Base-by-base conservation (phyloP, 225 moss, liverwort and hornwort species). In the Marchantia paleacea region DNA sequence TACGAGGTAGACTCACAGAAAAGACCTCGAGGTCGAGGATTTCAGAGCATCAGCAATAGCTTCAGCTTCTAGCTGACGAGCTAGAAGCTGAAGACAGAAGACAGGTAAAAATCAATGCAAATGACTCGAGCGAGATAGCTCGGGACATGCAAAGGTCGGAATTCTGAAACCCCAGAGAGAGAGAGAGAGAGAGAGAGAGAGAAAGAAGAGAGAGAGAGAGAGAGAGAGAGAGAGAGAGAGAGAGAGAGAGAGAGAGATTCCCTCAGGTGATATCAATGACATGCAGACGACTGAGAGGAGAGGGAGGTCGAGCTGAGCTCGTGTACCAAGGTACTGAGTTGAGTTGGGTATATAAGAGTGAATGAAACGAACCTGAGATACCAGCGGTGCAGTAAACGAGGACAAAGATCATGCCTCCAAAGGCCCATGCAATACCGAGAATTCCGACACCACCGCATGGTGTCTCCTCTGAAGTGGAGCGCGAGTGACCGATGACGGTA, bases 341-440 rank as follows among this genome's bases (percentile, higher is more conserved):
- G 14, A 57, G 57, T 57, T 15, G 10, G n/a, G 64, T 3, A 19
- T 19, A 1, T 15, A 1, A n/a, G 64, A 20, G 64, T 1, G 64
- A 9, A 10, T 10, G 11, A n/a, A 64, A 20, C 18, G 64, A 64
- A 79, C 79, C 79, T 79, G 83, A 83, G 64, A 79, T 73, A 52
- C 78, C 78, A 53, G 83, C 78, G 54, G 83, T 83, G 73, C 78
- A 78, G 79, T 79, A 79, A 15, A 79, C 83, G 29, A 83, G 83
- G 55, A 83, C 79, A 18, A 83, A 83, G 63, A 83, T 83, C 72
- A 75, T 79, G 78, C 83, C 83, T 73, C 83, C 83, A 39, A 83
- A 83, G 73, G 83, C 83, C 83, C 83, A 83, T 47, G 83, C 83
- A 73, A 83, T 79, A 55, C 83, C 83, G 25, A 73, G 78, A 52